phyloP scores from a whole-genome alignment of 2,329 filamentous ascomycete species.

The Zalaria obscura region DNA sequence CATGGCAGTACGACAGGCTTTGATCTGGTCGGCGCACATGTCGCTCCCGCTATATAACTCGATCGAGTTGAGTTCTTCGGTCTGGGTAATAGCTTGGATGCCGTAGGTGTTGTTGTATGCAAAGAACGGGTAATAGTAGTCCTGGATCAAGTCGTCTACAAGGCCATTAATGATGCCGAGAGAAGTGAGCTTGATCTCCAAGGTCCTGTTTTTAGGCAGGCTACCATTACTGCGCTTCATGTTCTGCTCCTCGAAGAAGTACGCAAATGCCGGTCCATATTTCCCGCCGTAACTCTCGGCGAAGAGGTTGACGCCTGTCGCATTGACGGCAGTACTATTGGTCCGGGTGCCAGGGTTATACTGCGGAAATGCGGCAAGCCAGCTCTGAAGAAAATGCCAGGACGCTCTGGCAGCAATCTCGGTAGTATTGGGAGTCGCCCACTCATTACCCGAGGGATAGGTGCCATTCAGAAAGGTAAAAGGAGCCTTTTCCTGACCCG shows the following conservation, averaged over 20 bases:
- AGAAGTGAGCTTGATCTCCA: slow-evolving; percentile 46
- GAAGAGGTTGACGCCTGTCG: slow-evolving; percentile 47
- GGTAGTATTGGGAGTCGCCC: slow-evolving; percentile 18
- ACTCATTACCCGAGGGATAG: slow-evolving; percentile 40
- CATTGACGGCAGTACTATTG: slow-evolving; percentile 20
- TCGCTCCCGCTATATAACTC: slow-evolving; percentile 30
- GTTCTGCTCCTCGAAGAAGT: slow-evolving; percentile 48
- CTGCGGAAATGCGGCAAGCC: slow-evolving; percentile 27
- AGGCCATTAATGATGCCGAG: slow-evolving; percentile 60
- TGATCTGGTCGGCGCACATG: slow-evolving; percentile 36
- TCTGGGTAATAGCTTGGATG: slow-evolving; percentile 40
- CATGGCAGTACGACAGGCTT: slow-evolving; percentile 18
- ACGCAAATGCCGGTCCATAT: slow-evolving; percentile 52
- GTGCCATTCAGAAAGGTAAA: slow-evolving; percentile 46
- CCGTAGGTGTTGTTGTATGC: slow-evolving; percentile 53
- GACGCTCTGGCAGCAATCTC: slow-evolving; percentile 29
- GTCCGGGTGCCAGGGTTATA: slow-evolving; percentile 26
- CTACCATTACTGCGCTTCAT: slow-evolving; percentile 35
- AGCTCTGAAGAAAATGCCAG: slow-evolving; percentile 53
- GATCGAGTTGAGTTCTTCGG: slow-evolving; percentile 30
- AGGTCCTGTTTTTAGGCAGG: slow-evolving; percentile 33
- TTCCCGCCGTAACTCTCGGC: slow-evolving; percentile 48
- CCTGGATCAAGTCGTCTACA: slow-evolving; percentile 50
- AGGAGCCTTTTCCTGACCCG: slow-evolving; percentile 9
- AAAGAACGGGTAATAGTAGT: slow-evolving; percentile 41